Base-by-base conservation (phyloP, 805 yeast genomes). In the Lipomyces orientalis region DNA sequence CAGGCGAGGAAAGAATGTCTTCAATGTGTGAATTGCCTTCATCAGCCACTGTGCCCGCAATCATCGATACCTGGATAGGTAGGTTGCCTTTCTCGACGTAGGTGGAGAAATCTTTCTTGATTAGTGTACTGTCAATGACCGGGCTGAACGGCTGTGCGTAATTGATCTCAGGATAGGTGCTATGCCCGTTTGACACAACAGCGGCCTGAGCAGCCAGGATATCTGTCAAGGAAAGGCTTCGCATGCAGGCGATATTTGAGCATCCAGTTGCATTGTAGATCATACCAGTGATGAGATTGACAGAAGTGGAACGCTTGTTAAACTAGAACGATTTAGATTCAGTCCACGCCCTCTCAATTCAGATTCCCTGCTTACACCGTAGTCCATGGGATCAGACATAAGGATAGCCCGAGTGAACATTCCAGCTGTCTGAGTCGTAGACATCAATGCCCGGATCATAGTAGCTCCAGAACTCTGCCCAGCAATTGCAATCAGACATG, bases 381-480 rank as follows among this genome's bases (percentile, higher is more conserved):
- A 70, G 39, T 64, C 68, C 62, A 64, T 63, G 4, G 73, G 73
- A 54, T 70, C 73, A 37, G 73, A 70, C 65, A 59, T 63, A 54
- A 70, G 46, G 33, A 70, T 68, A 1, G 65, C 68, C 9, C 60
- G 39, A 14, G 51, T 14, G 49, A 63, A 68, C 14, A 70, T 37
- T 5, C 70, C 70, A 2, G 31, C n/a, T 1, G 72, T 59, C 22
- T 61, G 19, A 1, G 25, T n/a, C 37, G 70, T 56, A 5, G 72
- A 65, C 54, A 69, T 4, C 25, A 70, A 54, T 12, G 70, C 68
- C 7, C 73, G 64, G 33, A 70, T 54, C 58, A 69, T 52, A 1
- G 68, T 63, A 6, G 65, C 76, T 2, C 81, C 82, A 9, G 81
- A 79, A 62, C 75, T 71, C 66, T 77, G 76, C n/a, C 81, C 81